phyloP scores from a whole-genome alignment of 2,329 filamentous ascomycete species.

The Cryphonectria parasitica region DNA sequence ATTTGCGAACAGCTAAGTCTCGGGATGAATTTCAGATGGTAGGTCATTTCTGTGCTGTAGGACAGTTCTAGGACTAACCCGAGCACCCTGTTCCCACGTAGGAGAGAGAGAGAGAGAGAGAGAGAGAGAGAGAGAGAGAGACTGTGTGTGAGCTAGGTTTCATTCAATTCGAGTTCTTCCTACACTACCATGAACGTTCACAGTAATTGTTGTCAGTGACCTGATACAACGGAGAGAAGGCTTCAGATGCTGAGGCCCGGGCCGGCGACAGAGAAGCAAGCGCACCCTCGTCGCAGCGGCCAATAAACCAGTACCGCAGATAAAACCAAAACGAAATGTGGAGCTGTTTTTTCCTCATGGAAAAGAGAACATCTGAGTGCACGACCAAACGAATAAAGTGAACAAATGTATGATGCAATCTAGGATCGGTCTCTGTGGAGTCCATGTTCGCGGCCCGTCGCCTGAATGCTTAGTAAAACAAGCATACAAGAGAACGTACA shows the following conservation, averaged over 20 bases:
- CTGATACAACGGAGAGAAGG: conserved; percentile 1
- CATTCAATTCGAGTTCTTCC: neutral
- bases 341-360: too few relatives aligned
- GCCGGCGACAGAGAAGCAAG: neutral
- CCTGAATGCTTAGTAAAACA: conserved; percentile 7
- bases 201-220: conserved; percentile 2
- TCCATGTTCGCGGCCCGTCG: neutral
- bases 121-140: neutral
- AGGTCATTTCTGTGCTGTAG: neutral
- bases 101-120: too few relatives aligned
- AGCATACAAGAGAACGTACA: neutral
- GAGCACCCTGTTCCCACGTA: neutral
- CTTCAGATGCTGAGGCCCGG: neutral
- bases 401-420: neutral
- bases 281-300: conserved; percentile 1
- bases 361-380: neutral
- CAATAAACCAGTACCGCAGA: neutral
- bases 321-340: neutral
- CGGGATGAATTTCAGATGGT: neutral
- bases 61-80: neutral
- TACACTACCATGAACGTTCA: neutral
- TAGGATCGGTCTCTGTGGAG: neutral
- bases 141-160: neutral
- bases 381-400: neutral
- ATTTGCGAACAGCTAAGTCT: too few relatives aligned